Conservation (phyloP, 345 rosid genomes). For the Gossypium raimondii region DNA sequence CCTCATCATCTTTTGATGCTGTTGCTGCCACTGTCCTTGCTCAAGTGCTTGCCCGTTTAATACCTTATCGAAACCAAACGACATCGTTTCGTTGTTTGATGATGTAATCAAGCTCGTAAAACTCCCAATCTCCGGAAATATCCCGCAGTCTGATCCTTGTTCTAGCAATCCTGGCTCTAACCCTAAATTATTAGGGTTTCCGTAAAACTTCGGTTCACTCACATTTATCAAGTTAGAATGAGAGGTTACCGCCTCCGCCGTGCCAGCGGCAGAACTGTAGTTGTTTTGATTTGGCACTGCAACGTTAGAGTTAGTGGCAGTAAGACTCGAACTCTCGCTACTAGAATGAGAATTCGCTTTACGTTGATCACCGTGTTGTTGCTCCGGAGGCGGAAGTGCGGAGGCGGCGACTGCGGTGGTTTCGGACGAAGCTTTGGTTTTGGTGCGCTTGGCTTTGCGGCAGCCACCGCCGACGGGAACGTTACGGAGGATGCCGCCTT, state of each 20-base stretch:
- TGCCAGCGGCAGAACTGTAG: background rate
- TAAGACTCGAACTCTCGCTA: constrained; percentile 83
- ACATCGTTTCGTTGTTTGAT: constrained; percentile 37
- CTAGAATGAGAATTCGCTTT: constrained; percentile 56
- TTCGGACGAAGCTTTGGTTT: constrained; percentile 32
- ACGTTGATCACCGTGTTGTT: constrained; percentile 17
- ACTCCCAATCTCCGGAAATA: constrained; percentile 62
- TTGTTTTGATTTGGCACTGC: constrained; percentile 16
- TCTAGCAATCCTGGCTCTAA: constrained; percentile 50
- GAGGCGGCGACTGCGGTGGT: background rate
- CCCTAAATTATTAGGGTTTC: constrained; percentile 20
- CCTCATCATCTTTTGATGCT: constrained; percentile 23
- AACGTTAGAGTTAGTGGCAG: constrained; percentile 44
- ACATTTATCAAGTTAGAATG: constrained; percentile 29
- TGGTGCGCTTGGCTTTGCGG: constrained; percentile 69
- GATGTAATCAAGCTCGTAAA: constrained; percentile 46
- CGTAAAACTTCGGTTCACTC: constrained; percentile 26
- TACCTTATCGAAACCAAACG: constrained; percentile 46
- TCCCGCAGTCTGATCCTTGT: constrained; percentile 57
- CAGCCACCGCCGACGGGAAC: constrained; percentile 93
- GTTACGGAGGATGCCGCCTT: constrained; percentile 96
- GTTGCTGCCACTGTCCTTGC: constrained; percentile 25
- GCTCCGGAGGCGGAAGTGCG: constrained; percentile 12
- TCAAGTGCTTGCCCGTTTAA: constrained; percentile 17
- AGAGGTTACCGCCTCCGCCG: constrained; percentile 40